These are phyloP conservation scores for Rhodotorula paludigena DNA, from an alignment of 768 basidiomycete genomes.

Conservation along the genomic window DNA sequence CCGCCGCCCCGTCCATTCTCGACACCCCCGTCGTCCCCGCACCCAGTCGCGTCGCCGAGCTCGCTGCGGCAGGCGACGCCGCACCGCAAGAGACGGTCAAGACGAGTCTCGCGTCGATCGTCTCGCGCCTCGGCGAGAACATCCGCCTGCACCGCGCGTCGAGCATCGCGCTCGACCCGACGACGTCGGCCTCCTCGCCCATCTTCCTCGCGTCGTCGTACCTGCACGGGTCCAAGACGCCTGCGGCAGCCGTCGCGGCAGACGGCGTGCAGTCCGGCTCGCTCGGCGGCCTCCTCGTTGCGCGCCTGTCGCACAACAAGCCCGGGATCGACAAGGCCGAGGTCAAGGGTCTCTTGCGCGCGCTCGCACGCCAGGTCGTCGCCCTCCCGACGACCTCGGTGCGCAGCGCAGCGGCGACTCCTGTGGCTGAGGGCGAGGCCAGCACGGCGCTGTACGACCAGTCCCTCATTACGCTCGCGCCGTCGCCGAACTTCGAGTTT, in stretches of 20 bases:
- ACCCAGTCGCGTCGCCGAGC: conserved; percentile 23
- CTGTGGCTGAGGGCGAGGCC: conserved; percentile 48
- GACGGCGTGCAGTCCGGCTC: conserved; percentile 52
- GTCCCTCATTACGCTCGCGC: conserved; percentile 55
- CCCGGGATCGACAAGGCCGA: conserved; percentile 48
- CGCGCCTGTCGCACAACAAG: conserved; percentile 49
- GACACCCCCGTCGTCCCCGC: conserved; percentile 34
- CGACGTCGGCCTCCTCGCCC: background rate
- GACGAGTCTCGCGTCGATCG: conserved; percentile 32
- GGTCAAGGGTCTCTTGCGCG: conserved; percentile 57
- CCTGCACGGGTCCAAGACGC: conserved; percentile 54
- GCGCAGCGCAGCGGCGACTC: conserved; percentile 39
- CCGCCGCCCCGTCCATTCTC: conserved; percentile 16
- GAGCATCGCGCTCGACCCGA: conserved; percentile 45
- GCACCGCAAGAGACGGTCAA: conserved; percentile 18
- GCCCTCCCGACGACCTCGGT: conserved; percentile 63
- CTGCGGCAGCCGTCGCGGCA: conserved; percentile 58
- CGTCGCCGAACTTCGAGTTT: conserved; percentile 36
- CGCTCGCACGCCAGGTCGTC: conserved; percentile 75
- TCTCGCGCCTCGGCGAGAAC: conserved; percentile 46
- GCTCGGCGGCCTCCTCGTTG: conserved; percentile 52
- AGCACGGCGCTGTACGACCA: conserved; percentile 63
- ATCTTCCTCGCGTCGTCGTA: conserved; percentile 38
- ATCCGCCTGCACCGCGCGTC: conserved; percentile 47
- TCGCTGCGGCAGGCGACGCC: background rate